Conservation (phyloP, 805 yeast species). For the Phaffomyces opuntiae region DNA sequence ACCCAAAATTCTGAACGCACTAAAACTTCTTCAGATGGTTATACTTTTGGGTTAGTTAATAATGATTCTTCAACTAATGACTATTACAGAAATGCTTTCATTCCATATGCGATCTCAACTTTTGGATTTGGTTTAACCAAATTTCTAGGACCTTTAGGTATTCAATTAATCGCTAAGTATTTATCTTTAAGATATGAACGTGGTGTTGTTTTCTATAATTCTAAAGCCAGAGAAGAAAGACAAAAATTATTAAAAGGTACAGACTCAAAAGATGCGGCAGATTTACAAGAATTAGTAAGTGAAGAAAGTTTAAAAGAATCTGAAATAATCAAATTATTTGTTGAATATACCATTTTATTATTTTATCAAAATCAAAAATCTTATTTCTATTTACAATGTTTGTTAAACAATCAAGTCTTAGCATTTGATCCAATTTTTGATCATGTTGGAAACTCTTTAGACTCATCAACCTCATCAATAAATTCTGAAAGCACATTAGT, state of each 20-base stretch:
- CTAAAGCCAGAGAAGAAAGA: constrained; percentile 2
- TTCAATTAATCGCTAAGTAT: constrained; percentile 25
- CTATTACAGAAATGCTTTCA: constrained; percentile 22
- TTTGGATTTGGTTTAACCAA: constrained; percentile 43
- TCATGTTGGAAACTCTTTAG: constrained; percentile 28
- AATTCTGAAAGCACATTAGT: too few species aligned
- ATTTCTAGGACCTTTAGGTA: constrained; percentile 36
- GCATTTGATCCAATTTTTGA: constrained; percentile 64
- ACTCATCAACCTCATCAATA: background rate
- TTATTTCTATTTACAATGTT: constrained; percentile 9
- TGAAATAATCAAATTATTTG: constrained; percentile 13
- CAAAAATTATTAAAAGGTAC: too few species aligned
- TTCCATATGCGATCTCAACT: constrained; percentile 26
- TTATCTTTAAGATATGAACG: constrained; percentile 7
- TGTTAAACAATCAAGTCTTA: constrained; percentile 30
- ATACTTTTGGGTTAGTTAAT: constrained; percentile 4
- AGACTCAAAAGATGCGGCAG: too few species aligned
- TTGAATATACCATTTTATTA: constrained; percentile 16
- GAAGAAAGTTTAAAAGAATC: background rate
- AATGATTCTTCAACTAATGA: constrained; percentile 16
- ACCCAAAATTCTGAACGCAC: background rate
- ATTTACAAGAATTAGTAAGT: too few species aligned
- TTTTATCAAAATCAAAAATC: constrained; percentile 19
- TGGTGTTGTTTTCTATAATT: constrained; percentile 7
- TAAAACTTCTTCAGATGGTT: constrained; percentile 2